Percentiles rank a stretch among this genome's conserved stretches.
phyloP scores from a whole-genome alignment of 1,284 basidiomycete genomes.

The Polyporus tsugae region DNA sequence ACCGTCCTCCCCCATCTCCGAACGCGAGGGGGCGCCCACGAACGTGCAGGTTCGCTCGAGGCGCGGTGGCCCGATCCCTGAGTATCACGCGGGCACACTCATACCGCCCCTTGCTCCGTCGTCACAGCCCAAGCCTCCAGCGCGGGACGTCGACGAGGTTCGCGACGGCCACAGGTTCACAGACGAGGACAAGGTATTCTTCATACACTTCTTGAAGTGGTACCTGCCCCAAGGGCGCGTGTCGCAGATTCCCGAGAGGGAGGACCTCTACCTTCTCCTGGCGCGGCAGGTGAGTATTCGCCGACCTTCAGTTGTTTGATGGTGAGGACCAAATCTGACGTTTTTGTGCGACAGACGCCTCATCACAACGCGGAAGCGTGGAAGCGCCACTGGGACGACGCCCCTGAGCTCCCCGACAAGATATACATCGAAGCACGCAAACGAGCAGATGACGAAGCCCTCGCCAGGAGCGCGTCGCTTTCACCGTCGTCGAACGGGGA shows the following conservation, averaged over 20 bases:
- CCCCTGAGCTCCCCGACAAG: conserved; percentile 8
- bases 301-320: too few relatives aligned
- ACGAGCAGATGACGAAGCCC: not conserved
- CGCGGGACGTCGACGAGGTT: not conserved
- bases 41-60: conserved; percentile 5
- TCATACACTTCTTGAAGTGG: conserved; percentile 15
- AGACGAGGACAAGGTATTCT: conserved; percentile 11
- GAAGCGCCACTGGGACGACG: conserved; percentile 12
- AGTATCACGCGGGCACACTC: conserved; percentile 10
- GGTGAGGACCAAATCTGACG: not conserved
- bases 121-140: not conserved
- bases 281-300: conserved; percentile 7
- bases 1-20: not conserved
- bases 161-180: not conserved
- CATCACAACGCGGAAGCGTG: conserved; percentile 17
- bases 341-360: not conserved
- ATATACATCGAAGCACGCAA: conserved; percentile 12
- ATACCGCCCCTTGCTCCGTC: not conserved
- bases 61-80: conserved; percentile 10
- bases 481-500: not conserved
- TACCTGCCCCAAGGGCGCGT: not conserved
- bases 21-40: not conserved
- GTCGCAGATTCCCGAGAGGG: not conserved
- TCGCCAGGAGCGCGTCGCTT: not conserved
- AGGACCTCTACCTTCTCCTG: not conserved